These are phyloP conservation scores for Wickerhamomyces sp. DNA, from an alignment of 1,139 yeast genomes.

Conservation along the genomic window DNA sequence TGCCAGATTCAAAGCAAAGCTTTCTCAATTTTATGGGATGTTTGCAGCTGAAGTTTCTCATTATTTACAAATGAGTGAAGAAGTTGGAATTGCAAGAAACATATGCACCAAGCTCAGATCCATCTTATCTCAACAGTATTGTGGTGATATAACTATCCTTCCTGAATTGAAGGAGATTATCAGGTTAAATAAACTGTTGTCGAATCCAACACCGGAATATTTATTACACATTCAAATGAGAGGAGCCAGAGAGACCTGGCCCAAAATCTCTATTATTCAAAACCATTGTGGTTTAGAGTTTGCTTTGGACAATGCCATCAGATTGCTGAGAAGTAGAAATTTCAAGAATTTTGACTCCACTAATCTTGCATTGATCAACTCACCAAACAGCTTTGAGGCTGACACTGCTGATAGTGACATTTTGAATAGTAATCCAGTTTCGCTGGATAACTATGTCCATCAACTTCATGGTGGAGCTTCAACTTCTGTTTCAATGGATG, in stretches of 20 bases:
- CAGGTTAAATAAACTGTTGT: slow-evolving; percentile 61
- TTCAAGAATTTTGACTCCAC: slow-evolving; percentile 18
- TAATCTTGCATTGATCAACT: slow-evolving; percentile 17
- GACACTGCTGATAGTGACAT: not conserved
- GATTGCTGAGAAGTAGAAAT: slow-evolving; percentile 56
- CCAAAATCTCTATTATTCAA: slow-evolving; percentile 73
- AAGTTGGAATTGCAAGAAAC: slow-evolving; percentile 70
- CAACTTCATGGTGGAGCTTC: not conserved
- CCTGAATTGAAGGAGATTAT: slow-evolving; percentile 59
- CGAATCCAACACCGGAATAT: slow-evolving; percentile 78
- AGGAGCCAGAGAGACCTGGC: slow-evolving; percentile 95
- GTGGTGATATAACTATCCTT: slow-evolving; percentile 89
- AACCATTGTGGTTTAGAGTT: slow-evolving; percentile 91
- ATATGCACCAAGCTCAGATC: slow-evolving; percentile 69
- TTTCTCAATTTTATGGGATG: slow-evolving; percentile 57
- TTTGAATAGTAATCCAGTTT: slow-evolving; percentile 1
- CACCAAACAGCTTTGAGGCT: slow-evolving; percentile 11
- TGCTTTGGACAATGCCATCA: slow-evolving; percentile 76
- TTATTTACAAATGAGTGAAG: slow-evolving; percentile 56
- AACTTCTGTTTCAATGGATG: not conserved
- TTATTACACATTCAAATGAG: slow-evolving; percentile 65
- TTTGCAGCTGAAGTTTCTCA: slow-evolving; percentile 72
- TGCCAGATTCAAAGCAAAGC: slow-evolving; percentile 48
- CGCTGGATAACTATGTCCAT: slow-evolving; percentile 3
- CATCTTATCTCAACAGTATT: slow-evolving; percentile 76